Base-by-base conservation (phyloP, 2,329 filamentous ascomycete genomes). In the Aspergillus luchuensis region DNA sequence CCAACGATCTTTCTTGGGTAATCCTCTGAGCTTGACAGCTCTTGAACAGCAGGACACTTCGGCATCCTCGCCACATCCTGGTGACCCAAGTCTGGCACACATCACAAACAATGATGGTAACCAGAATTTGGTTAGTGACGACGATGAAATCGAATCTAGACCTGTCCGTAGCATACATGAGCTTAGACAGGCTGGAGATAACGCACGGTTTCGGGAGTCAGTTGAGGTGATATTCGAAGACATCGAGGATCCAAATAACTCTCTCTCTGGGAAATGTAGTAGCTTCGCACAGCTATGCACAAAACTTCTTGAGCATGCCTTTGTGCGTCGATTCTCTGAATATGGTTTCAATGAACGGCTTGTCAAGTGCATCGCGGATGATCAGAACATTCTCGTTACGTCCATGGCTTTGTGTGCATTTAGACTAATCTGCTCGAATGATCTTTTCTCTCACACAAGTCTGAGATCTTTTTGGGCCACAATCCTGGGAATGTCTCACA, bases 331-430 rank as follows among this genome's bases (percentile, higher is more conserved):
- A 30, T 92, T 97, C 68, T 83, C 90, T 19, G 88, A 92, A 63
- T 88, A 91, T 66, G 86, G 87, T 6, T 86, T 90, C 58, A 90
- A 91, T 63, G 84, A 87, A 57, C 85, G 84, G 30, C 80, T 97
- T 15, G 84, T 92, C 56, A 81, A 84, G 48, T 84, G 85, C 45
- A 80, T 90, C 8, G 82, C 81, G 0, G 79, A 81, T 52, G 85
- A 89, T 68, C 76, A 81, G 1, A 89, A 92, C 70, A 65, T 72
- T 38, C 60, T 78, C 17, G 71, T 71, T 21, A 61, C 64, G 13
- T 71, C 72, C 13, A 65, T 79, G 28, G 66, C 68, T 45, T 61
- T 74, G 10, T 75, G 71, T 61, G 71, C 72, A 6, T 78, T 72
- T 61, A 68, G 62, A 13, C 58, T 79, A 17, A 66, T 72, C 21